phyloP scores from a whole-genome alignment of 257 asterid species.

The Solanum ossicruentum region DNA sequence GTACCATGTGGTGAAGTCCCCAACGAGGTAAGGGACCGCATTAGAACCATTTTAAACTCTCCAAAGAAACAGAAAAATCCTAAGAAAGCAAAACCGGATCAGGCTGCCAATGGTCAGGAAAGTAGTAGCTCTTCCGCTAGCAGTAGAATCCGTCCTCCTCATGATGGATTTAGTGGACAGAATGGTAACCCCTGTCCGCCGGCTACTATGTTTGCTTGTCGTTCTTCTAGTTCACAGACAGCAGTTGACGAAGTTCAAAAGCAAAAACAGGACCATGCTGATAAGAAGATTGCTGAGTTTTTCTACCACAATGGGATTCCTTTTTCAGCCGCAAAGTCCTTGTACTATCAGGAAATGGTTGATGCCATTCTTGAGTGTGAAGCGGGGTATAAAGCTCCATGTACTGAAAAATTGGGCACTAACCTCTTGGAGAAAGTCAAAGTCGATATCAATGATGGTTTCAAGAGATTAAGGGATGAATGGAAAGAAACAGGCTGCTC shows the following conservation, averaged over 20 bases:
- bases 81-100: constrained; percentile 26
- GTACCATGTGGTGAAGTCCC: constrained; percentile 34
- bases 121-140: constrained; percentile 33
- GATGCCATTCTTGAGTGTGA: constrained; percentile 29
- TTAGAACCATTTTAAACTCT: constrained; percentile 15
- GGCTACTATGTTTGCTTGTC: constrained; percentile 12
- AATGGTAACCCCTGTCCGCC: constrained; percentile 19
- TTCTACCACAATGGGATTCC: constrained; percentile 36
- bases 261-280: constrained; percentile 27
- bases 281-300: constrained; percentile 28
- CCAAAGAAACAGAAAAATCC: constrained; percentile 24
- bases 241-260: constrained; percentile 8
- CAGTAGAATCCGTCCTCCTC: constrained; percentile 19
- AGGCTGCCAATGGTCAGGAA: constrained; percentile 14
- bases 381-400: constrained; percentile 25
- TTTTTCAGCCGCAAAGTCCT: constrained; percentile 21
- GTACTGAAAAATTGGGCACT: constrained; percentile 10
- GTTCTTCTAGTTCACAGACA: constrained; percentile 14
- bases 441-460: constrained; percentile 9
- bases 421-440: constrained; percentile 20
- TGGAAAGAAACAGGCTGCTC: constrained; percentile 36
- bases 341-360: constrained; percentile 25
- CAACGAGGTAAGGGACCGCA: constrained; percentile 15
- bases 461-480: constrained; percentile 11
- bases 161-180: constrained; percentile 16